Conservation (phyloP, 495 filamentous ascomycete species). For the Margaritispora aquatica region DNA sequence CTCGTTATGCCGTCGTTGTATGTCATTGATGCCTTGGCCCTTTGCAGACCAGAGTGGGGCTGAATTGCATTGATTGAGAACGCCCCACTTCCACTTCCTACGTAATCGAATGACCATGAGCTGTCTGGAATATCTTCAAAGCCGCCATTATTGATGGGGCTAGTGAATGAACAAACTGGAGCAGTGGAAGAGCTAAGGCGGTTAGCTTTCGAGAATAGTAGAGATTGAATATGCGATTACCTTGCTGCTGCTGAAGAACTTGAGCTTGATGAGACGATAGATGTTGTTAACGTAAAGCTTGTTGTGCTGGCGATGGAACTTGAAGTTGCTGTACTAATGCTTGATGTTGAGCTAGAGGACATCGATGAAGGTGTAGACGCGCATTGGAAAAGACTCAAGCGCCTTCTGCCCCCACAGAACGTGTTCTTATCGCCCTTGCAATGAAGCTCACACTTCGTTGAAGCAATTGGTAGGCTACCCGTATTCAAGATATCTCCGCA, state of each 20-base stretch:
- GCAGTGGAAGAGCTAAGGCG: neutral
- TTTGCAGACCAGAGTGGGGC: neutral
- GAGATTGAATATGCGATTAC: neutral
- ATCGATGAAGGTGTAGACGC: neutral
- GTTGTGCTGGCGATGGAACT: neutral
- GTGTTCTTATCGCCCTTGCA: constrained; percentile 31
- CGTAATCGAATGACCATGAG: neutral
- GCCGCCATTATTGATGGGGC: neutral
- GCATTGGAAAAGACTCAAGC: constrained; percentile 10
- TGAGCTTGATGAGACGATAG: neutral
- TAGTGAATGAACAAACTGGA: neutral
- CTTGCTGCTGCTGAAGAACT: neutral
- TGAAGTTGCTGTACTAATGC: neutral
- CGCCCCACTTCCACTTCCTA: neutral
- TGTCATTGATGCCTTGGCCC: neutral
- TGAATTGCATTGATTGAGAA: neutral
- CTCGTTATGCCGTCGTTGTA: neutral
- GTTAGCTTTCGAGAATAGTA: neutral
- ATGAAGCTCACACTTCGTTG: constrained; percentile 22
- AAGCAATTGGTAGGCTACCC: constrained; percentile 22
- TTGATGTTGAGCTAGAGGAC: neutral
- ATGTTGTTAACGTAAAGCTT: neutral
- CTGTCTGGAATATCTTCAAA: neutral
- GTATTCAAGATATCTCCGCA: constrained; percentile 29
- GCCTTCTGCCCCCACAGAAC: constrained; percentile 14